Base-by-base conservation (phyloP, 176 grass and related monocot genomes). In the Metroxylon sagu region DNA sequence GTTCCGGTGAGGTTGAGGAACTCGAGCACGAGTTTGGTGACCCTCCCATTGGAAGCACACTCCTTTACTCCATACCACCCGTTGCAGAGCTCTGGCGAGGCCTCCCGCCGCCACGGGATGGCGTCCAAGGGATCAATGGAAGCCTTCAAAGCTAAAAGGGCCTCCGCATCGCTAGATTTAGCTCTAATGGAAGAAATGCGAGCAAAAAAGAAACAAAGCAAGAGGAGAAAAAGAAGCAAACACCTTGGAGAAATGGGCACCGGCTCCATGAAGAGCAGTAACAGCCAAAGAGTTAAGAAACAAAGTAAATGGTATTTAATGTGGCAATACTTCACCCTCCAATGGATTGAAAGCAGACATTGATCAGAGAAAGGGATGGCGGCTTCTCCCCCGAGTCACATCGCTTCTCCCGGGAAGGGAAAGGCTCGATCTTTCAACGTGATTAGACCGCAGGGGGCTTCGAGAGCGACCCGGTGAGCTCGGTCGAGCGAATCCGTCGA, bases 1-100 rank as follows among this genome's bases (percentile, higher is more conserved):
- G 73, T 4, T 3, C 87, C 93, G 0, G 81, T 97, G 52, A 97
- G 87, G 74, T 88, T 92, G 67, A 92, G 69, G 66, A 70, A 76
- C 68, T 97, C 93, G 28, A 97, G 73, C 23, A 97, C 84, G 28
- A 97, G 93, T 79, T 97, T 97, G 54, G 78, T 97, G 57, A 92
- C 84, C 65, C 81, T 77, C 25, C 66, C 57, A 53, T 4, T 54
- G 1, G 6, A 23, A 50, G 23, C 48, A 73, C 87, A 97, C 59
- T 85, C 68, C 51, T 85, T 89, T 16, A 97, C 87, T 25, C 93
- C 93, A 3, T 70, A 25, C 93, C 93, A 97, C 50, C 69, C 48
- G 23, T 77, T 31, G 67, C 93, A 97, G 43, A 83, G 39, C 26
- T 48, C 4, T 0, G 4, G 0, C n/a, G 70, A 75, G 10, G 59